A percentile compares a stretch with the other conserved stretches of the same genome.
Conservation (phyloP, 2,329 filamentous ascomycete genomes). For the Cadophora sp. region DNA sequence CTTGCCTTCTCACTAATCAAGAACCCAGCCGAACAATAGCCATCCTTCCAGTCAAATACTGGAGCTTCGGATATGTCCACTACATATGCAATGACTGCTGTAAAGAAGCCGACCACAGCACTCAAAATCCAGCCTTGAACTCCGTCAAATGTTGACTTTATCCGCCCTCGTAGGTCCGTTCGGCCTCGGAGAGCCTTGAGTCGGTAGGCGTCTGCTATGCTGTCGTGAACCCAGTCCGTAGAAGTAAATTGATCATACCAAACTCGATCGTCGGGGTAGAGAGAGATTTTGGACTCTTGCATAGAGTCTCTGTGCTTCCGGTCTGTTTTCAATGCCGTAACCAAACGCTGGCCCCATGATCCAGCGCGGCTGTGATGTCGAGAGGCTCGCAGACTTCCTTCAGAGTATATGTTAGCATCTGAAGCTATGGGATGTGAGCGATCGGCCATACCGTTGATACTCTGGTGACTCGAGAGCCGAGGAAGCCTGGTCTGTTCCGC, state of each 20-base stretch:
- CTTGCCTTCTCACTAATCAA: conserved; percentile 73
- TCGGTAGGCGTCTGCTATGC: conserved; percentile 90
- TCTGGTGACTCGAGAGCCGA: conserved; percentile 38
- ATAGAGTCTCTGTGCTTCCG: conserved; percentile 53
- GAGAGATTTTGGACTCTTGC: conserved; percentile 68
- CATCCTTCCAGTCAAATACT: conserved; percentile 90
- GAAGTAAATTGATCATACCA: conserved; percentile 99
- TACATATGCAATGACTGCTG: conserved; percentile 84
- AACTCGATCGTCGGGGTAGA: conserved; percentile 82
- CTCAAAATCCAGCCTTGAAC: conserved; percentile 95
- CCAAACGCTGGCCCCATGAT: conserved; percentile 67
- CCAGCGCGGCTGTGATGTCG: conserved; percentile 57
- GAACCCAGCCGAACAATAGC: conserved; percentile 78
- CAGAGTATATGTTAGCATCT: conserved; percentile 18
- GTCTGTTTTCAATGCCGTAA: conserved; percentile 63
- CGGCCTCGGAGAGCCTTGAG: conserved; percentile 82
- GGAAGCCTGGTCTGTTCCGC: conserved; percentile 26
- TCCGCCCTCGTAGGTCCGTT: conserved; percentile 83
- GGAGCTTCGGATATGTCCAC: conserved; percentile 87
- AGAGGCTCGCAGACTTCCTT: conserved; percentile 41
- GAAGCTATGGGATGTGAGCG: background rate
- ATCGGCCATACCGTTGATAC: conserved; percentile 32
- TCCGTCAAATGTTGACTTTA: conserved; percentile 80
- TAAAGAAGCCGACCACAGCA: conserved; percentile 84
- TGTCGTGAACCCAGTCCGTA: conserved; percentile 98